Evolutionary conservation across 2,329 filamentous ascomycete genomes (phyloP), one percentile per base, ranked within the genome.

Genomic region (Tolypocladium capitatum): DNA sequence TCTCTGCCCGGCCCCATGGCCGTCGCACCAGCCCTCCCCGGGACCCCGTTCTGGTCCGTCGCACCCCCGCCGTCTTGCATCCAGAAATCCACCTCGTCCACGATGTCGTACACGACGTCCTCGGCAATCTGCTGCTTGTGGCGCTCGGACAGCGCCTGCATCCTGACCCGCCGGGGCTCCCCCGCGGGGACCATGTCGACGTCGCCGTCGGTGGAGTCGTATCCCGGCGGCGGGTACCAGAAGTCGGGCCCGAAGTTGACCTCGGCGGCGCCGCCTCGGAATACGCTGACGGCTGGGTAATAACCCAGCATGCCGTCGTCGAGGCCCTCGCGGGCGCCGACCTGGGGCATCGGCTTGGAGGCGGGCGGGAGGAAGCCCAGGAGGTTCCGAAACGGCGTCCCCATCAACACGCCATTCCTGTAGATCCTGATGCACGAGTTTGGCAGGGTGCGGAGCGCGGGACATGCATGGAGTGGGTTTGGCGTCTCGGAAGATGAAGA

Each of bases 261-360:
- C 63, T 97, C 86, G 16, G 86, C 90, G 2, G 90, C 85, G 24
- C 91, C 92, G 46, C 90, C 91, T 41, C 86, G 82, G 68, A 96
- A 97, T 21, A 92, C 85, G 56, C 89, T 92, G 20, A 98, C 81
- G 21, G 90, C 87, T 1, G 92, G 92, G 60, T 94, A 95, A 68
- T 98, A 98, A 11, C 92, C 94, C 2, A 96, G 77, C 75, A 92
- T 86, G 33, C 91, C 92, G 60, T 98, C 92, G 60, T 98, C 92
- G 52, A 94, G 80, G 28, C 88, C 88, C 52, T 92, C 85, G 45
- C 92, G 75, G 18, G 86, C 88, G 13, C 86, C 87, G 38, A 84
- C 75, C 53, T 85, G 81, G 6, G 76, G 69, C 50, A 81, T 77
- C 5, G 84, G 83, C 51, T 80, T 81, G 5, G 87, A 94, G 1